Base-by-base conservation (phyloP, 1,284 basidiomycete species). In the Xerocomus minutiporus region DNA sequence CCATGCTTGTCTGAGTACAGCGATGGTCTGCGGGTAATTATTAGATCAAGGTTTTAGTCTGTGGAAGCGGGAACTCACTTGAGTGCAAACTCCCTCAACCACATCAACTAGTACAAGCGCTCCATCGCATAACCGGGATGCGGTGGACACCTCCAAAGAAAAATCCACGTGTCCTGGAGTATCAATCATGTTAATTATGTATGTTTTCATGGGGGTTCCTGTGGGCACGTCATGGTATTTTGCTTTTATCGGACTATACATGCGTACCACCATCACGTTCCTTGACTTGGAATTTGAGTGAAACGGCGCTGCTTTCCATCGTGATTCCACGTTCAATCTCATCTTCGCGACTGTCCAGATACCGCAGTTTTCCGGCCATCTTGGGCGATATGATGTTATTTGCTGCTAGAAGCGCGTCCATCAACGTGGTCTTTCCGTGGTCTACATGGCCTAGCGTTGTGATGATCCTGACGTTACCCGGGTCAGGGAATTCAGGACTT, bases 131-230 rank as follows among this genome's bases (percentile, higher is more conserved):
- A 99, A 70, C 43, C 96, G 79, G 8, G 93, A 91, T 9, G 96
- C 94, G 1, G 92, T 92, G 0, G 95, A 97, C 0, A 99, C 97
- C 68, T 99, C 97, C 53, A 86, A 92, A 0, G 94, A 96, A 61
- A 99, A 99, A 72, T 99, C 97, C 40, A 99, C 95, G 73, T 99
- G 97, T 3, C 97, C 97, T 3, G 97, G 97, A 0, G 97, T 99
- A 71, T 99, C 97, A 62, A 99, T 96, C 78, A 99, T 88, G 69
- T 98, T 98, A 60, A 95, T 80, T 51, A 85, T 79, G 70, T 88
- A 95, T 20, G 81, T 84, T 70, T 78, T 82, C 52, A 75, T 70
- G 57, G 71, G 67, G 69, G 72, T 76, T 70, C 71, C 81, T 86
- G 65, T 62, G 63, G 59, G 64, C 73, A 54, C 59, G 63, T 74